Base-by-base conservation (phyloP, 192 early-diverging fungal species). In the Glomus cerebriforme region DNA sequence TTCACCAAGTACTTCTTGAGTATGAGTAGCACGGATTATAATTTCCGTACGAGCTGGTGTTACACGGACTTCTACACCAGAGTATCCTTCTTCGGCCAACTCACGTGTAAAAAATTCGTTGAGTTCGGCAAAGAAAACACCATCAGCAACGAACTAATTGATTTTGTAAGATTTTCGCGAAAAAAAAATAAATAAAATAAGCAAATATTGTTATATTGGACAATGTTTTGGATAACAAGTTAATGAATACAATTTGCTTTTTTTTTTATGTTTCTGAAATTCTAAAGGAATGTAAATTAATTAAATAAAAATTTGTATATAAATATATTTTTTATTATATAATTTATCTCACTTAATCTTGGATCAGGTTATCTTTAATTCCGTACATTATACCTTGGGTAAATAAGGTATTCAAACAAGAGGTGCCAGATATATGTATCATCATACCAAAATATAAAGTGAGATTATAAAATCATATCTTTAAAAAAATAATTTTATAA, bases 111-210 rank as follows among this genome's bases (percentile, higher is more conserved):
- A 94, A 92, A 97, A 97, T 90, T 97, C 96, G 93, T 99, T 99
- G 86, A 99, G 93, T 89, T 99, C 98, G 88, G 98, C 96, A 92
- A 96, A 98, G 91, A 99, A 99, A 75, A 99, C 96, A 95, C 98
- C 98, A 90, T 99, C 98, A 87, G 98, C 98, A 83, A 99, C 94
- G 90, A 96, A 99, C 98, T 73, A 27, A 29, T 54, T 19, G 19
- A 75, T 59, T 26, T 31, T n/a, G n/a, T n/a, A 9, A 37, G 26
- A 8, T 26, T 68, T 68, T n/a, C 19, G 35, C 34, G n/a, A 19
- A 24, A 12, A n/a, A 66, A 10, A n/a, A n/a, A n/a, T n/a, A n/a
- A 32, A 32, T 32, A 19, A 29, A 29, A 32, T 10, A 66, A 66
- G 13, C 17, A 19, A 32, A 32, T 19, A 66, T 34, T 17, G 6